phyloP scores from a whole-genome alignment of 1,284 basidiomycete genomes.

The Ganoderma sp. region DNA sequence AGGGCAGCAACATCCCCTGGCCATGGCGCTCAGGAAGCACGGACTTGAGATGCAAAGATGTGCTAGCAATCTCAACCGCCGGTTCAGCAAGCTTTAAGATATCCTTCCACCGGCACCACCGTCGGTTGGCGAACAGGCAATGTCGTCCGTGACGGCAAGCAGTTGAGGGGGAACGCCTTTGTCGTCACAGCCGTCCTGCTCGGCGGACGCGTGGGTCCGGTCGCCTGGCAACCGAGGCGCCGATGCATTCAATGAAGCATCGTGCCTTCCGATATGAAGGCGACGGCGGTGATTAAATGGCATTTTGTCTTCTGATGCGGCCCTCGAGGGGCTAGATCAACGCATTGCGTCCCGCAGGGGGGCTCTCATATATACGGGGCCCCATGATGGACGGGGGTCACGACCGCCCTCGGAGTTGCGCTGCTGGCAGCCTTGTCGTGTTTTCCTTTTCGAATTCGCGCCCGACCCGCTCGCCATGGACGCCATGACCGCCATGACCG shows the following conservation, averaged over 20 bases:
- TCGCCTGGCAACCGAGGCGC: constrained; percentile 11
- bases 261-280: neutral
- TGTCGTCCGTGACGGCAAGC: neutral
- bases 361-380: neutral
- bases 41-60: neutral
- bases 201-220: neutral
- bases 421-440: constrained; percentile 12
- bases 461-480: constrained; percentile 6
- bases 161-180: constrained; percentile 1
- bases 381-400: neutral
- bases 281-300: neutral
- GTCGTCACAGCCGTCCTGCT: neutral
- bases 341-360: neutral
- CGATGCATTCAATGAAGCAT: neutral
- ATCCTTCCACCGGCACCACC: neutral
- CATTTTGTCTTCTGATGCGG: neutral
- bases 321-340: neutral
- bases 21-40: neutral
- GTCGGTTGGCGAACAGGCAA: neutral
- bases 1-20: neutral
- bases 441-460: neutral
- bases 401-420: neutral
- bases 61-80: neutral
- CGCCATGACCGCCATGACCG: neutral
- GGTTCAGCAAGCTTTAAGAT: neutral